phyloP scores from a whole-genome alignment of 2,329 filamentous ascomycete genomes.

The Polytolypa hystricis region DNA sequence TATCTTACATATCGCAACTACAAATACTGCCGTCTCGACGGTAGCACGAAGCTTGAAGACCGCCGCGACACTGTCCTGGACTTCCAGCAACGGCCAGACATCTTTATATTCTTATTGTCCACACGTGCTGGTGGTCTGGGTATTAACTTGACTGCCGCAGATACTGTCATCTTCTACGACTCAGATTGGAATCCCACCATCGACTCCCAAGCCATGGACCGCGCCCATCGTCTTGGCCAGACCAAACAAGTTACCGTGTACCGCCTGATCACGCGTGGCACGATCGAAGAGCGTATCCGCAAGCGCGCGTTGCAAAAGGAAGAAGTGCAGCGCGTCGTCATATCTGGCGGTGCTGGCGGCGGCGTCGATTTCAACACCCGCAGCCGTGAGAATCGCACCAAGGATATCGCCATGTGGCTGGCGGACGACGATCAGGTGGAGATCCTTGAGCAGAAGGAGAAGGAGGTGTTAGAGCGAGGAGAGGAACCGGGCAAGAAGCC shows the following conservation, averaged over 20 bases:
- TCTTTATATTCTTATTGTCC: conserved; percentile 93
- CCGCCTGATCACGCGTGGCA: conserved; percentile 89
- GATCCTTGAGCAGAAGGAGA: conserved; percentile 84
- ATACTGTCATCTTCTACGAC: conserved; percentile 99
- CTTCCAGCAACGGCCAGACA: conserved; percentile 88
- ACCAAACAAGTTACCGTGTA: conserved; percentile 95
- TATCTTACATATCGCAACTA: conserved; percentile 98
- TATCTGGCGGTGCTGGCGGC: conserved; percentile 69
- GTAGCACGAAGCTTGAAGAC: conserved; percentile 94
- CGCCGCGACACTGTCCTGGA: conserved; percentile 91
- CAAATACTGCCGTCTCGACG: conserved; percentile 94
- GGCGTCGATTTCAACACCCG: conserved; percentile 96
- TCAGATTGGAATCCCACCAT: conserved; percentile 99
- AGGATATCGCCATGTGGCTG: conserved; percentile 98
- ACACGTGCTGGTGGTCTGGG: conserved; percentile 94
- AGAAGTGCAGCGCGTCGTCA: conserved; percentile 95
- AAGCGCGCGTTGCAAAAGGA: conserved; percentile 97
- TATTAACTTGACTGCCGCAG: conserved; percentile 92
- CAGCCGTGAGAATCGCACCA: conserved; percentile 81
- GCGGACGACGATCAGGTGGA: conserved; percentile 95
- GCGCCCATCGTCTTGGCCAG: conserved; percentile 92
- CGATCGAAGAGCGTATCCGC: conserved; percentile 94
- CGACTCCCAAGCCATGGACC: conserved; percentile 97
- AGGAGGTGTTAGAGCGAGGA: conserved; percentile 62
- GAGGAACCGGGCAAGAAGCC: conserved; percentile 41